Evolutionary conservation across 495 filamentous ascomycete genomes (phyloP).

Genomic region (Penicillium diatomitis): DNA sequence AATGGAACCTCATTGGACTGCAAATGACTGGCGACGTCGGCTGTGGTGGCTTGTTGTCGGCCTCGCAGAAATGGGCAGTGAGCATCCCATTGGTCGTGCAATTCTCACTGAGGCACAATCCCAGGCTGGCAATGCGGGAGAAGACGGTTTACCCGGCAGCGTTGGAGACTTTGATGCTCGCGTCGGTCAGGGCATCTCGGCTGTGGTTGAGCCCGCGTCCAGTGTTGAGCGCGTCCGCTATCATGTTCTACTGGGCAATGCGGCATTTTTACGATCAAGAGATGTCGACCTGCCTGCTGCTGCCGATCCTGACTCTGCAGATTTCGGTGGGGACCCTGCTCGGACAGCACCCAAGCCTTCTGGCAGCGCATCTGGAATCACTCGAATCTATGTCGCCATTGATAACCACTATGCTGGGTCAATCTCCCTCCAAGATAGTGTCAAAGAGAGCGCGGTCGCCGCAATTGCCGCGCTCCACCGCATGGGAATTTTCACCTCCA

Average conservation of each 20-base stretch:
- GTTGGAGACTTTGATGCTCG: slow-evolving; percentile 75
- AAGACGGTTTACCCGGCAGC: slow-evolving; percentile 69
- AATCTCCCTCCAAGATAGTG: slow-evolving; percentile 75
- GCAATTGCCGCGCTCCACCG: slow-evolving; percentile 72
- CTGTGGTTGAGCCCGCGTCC: slow-evolving; percentile 66
- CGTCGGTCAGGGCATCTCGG: slow-evolving; percentile 80
- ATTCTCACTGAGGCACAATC: slow-evolving; percentile 64
- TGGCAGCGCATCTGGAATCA: slow-evolving; percentile 52
- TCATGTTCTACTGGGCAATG: slow-evolving; percentile 74
- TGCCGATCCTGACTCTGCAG: slow-evolving; percentile 38
- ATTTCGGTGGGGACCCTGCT: slow-evolving; percentile 15
- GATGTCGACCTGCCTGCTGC: slow-evolving; percentile 55
- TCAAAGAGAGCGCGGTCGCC: slow-evolving; percentile 80
- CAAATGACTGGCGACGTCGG: slow-evolving; percentile 54
- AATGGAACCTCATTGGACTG: slow-evolving; percentile 58
- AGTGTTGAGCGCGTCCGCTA: slow-evolving; percentile 58
- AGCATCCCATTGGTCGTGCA: slow-evolving; percentile 89
- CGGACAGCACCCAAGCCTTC: slow-evolving; percentile 12
- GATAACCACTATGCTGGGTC: slow-evolving; percentile 70
- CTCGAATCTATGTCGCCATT: slow-evolving; percentile 86
- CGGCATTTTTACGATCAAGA: slow-evolving; percentile 60
- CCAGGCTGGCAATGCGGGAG: slow-evolving; percentile 60
- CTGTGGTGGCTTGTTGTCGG: slow-evolving; percentile 95
- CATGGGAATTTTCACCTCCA: slow-evolving; percentile 76
- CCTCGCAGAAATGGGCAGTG: slow-evolving; percentile 84